Evolutionary conservation across 2,329 filamentous ascomycete species (phyloP).

Genomic region (Graphilbum ipis-grandicollis): DNA sequence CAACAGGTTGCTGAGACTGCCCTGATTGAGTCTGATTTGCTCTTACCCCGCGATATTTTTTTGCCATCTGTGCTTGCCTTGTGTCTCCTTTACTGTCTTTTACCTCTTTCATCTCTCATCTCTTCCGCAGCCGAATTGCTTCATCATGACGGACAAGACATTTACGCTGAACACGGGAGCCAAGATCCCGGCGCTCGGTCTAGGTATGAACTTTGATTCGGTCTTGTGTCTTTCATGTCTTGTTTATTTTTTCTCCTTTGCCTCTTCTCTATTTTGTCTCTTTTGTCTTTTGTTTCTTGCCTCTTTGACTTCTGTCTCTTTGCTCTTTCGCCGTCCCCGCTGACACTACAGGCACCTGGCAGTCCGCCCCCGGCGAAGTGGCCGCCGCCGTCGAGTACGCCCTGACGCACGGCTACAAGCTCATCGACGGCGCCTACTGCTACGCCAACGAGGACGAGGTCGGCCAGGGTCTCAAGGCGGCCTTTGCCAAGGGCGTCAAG

Average conservation of each 20-base stretch:
- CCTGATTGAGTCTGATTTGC: too few relatives aligned
- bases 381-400: constrained; percentile 39
- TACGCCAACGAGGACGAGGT: constrained; percentile 75
- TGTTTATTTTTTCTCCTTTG: neutral
- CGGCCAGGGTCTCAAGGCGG: constrained; percentile 58
- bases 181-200: constrained; percentile 44
- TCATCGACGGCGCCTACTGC: constrained; percentile 58
- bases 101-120: neutral
- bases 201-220: too few relatives aligned
- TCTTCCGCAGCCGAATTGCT: too few relatives aligned
- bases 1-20: too few relatives aligned
- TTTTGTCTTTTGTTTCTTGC: neutral
- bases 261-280: neutral
- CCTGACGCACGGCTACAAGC: constrained; percentile 36
- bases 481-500: constrained; percentile 52
- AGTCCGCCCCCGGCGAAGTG: constrained; percentile 41
- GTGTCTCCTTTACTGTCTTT: neutral
- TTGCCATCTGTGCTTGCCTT: neutral
- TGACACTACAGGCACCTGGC: constrained; percentile 39
- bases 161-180: constrained; percentile 49
- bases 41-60: too few relatives aligned
- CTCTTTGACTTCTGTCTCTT: neutral
- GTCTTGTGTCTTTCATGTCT: too few relatives aligned
- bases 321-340: neutral
- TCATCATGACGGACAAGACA: constrained; percentile 35